These are phyloP conservation scores for Grigorovia transvaalensis DNA, from an alignment of 805 yeast genomes.

Conservation along the genomic window DNA sequence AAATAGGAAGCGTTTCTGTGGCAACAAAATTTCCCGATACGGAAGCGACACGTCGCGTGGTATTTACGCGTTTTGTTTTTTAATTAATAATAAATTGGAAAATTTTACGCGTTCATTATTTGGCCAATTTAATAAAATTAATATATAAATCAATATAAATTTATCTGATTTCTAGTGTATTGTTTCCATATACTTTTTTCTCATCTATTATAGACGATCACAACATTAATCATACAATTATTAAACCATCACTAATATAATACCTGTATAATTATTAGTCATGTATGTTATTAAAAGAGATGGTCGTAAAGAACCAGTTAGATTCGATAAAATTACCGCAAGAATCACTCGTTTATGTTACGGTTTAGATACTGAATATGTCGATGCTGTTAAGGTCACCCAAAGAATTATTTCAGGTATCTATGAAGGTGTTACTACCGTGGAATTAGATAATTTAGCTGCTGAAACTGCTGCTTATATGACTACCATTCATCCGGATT, in stretches of 20 bases:
- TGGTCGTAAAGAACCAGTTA: constrained; percentile 89
- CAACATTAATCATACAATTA: background rate
- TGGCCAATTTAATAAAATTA: background rate
- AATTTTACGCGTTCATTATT: background rate
- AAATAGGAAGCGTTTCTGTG: background rate
- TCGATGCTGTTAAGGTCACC: constrained; percentile 92
- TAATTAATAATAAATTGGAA: background rate
- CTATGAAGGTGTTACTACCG: constrained; percentile 92
- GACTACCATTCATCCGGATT: constrained; percentile 98
- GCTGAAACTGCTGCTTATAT: constrained; percentile 97
- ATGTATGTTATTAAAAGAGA: constrained; percentile 89
- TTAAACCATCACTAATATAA: background rate
- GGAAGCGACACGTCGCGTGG: background rate
- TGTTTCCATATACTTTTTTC: background rate
- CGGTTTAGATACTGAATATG: constrained; percentile 83
- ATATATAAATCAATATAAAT: background rate
- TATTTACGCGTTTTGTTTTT: constrained; percentile 1
- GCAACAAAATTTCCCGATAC: background rate
- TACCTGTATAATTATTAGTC: background rate
- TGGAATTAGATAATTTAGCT: constrained; percentile 72
- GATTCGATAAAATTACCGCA: constrained; percentile 94
- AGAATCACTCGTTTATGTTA: constrained; percentile 88
- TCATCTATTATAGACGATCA: background rate
- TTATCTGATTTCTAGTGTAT: background rate
- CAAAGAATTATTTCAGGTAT: constrained; percentile 94